These are phyloP conservation scores for Auriscalpium vulgare DNA, from an alignment of 768 basidiomycete species.

Conservation along the genomic window DNA sequence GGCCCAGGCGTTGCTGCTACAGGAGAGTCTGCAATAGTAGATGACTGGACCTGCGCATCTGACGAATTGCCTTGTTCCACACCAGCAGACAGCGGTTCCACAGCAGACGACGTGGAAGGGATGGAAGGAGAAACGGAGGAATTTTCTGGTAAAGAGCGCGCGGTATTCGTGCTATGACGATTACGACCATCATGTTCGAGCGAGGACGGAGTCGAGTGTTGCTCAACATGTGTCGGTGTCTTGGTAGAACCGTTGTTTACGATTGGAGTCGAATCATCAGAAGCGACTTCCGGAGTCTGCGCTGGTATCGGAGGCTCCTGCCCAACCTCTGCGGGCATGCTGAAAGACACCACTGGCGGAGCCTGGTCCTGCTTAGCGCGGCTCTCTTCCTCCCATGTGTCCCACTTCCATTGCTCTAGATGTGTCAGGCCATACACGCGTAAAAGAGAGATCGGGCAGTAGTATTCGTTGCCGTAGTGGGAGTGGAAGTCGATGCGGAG, in stretches of 20 bases:
- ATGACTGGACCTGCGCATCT: background rate
- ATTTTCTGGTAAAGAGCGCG: background rate
- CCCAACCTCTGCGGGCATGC: conserved; percentile 18
- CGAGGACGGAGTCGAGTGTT: background rate
- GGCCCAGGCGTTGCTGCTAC: background rate
- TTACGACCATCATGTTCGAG: background rate
- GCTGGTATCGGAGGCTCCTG: conserved; percentile 16
- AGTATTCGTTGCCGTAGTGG: conserved; percentile 92
- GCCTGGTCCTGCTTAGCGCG: conserved; percentile 34
- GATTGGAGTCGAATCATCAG: background rate
- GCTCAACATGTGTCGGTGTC: background rate
- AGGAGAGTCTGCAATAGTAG: background rate
- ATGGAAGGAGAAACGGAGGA: background rate
- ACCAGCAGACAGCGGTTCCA: background rate
- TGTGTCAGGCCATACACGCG: conserved; percentile 95
- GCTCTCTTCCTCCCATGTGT: conserved; percentile 71
- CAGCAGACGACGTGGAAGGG: background rate
- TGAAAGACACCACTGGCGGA: background rate
- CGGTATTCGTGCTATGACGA: conserved; percentile 11
- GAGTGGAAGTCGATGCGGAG: conserved; percentile 91
- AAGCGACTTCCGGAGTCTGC: background rate
- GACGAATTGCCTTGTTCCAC: too few relatives aligned
- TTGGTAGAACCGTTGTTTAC: background rate
- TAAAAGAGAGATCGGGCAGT: conserved; percentile 88
- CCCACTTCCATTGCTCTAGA: conserved; percentile 94